phyloP scores from a whole-genome alignment of 306 rosid genomes.

The Phaseolus lunatus region DNA sequence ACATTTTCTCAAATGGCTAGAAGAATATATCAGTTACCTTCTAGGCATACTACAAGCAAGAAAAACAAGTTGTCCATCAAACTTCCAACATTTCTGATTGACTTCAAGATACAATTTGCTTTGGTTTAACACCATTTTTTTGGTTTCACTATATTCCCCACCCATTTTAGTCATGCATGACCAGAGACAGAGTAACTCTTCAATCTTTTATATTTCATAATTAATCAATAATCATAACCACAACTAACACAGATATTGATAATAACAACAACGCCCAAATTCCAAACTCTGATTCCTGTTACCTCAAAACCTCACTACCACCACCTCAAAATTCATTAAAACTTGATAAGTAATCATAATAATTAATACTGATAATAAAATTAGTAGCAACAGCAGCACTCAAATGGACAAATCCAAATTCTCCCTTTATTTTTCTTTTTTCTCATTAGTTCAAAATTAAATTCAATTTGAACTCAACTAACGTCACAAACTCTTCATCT shows the following conservation, averaged over 20 bases:
- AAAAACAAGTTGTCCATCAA: conserved; percentile 17
- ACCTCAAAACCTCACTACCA: not conserved
- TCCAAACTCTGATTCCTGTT: not conserved
- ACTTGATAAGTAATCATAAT: conserved; percentile 6
- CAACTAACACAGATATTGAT: not conserved
- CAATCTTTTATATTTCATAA: conserved; percentile 5
- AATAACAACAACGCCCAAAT: conserved; percentile 14
- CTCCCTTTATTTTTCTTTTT: not conserved
- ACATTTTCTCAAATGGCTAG: conserved; percentile 14
- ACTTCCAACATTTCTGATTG: not conserved
- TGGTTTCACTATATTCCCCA: conserved; percentile 6
- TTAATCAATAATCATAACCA: not conserved
- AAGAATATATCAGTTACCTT: conserved; percentile 16
- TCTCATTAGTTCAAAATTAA: conserved; percentile 15
- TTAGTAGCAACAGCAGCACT: conserved; percentile 7
- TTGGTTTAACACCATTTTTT: not conserved
- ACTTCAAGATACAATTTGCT: conserved; percentile 12
- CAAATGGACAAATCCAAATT: conserved; percentile 5
- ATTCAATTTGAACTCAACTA: conserved; percentile 1
- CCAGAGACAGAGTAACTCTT: conserved; percentile 10
- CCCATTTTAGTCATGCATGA: conserved; percentile 33
- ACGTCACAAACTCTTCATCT: conserved; percentile 7
- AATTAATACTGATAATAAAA: not conserved
- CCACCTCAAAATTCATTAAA: not conserved
- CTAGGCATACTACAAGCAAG: conserved; percentile 18